phyloP scores from a whole-genome alignment of 78 protist genomes.

The Planoprotostelium fungivorum region DNA sequence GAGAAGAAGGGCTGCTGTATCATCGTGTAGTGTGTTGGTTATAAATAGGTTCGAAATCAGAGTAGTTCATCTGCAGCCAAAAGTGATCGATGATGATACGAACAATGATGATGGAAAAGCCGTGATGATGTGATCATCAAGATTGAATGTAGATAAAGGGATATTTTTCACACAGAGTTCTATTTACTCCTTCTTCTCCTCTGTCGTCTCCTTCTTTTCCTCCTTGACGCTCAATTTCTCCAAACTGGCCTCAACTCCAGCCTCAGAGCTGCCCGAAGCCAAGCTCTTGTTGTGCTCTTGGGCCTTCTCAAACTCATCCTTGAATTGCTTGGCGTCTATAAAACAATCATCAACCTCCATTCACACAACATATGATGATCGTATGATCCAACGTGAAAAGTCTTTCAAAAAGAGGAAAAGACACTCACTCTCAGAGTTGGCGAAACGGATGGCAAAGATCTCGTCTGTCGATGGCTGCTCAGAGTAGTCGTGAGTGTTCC shows the following conservation, averaged over 20 bases:
- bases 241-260: neutral
- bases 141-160: too few species aligned
- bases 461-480: conserved; percentile 41
- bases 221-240: neutral
- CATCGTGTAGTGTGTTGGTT: too few species aligned
- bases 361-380: neutral
- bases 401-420: neutral
- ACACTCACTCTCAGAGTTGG: conserved; percentile 45
- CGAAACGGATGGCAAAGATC: conserved; percentile 48
- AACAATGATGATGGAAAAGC: too few species aligned
- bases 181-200: neutral
- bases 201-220: neutral
- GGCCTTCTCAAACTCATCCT: conserved; percentile 20
- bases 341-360: neutral
- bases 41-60: too few species aligned
- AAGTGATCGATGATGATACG: too few species aligned
- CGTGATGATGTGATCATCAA: too few species aligned
- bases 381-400: neutral
- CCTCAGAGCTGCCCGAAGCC: neutral
- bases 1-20: too few species aligned
- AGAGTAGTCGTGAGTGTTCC: conserved; percentile 44
- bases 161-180: too few species aligned
- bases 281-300: conserved; percentile 21
- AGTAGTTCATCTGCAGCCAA: too few species aligned
- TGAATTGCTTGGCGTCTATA: conserved; percentile 40